These are phyloP conservation scores for Mycena galopus DNA, from an alignment of 768 basidiomycete species.

Conservation along the genomic window DNA sequence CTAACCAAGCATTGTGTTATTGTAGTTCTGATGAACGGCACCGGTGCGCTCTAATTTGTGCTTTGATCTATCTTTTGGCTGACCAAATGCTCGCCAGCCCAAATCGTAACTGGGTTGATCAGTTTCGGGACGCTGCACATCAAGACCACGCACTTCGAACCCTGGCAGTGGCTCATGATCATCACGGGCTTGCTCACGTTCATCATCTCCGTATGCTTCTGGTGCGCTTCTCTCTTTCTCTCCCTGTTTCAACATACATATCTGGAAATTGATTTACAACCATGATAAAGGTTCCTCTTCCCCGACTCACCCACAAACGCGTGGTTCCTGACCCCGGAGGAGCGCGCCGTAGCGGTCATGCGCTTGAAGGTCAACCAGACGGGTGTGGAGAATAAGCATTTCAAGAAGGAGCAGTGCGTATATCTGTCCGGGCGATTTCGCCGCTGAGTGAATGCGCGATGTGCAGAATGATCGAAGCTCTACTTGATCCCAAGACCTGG, in stretches of 20 bases:
- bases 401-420: slow-evolving; percentile 71
- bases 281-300: slow-evolving; percentile 52
- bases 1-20: too few relatives aligned
- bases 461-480: not conserved
- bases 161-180: slow-evolving; percentile 82
- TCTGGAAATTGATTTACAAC: not conserved
- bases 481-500: not conserved
- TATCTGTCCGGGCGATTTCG: not conserved
- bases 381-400: slow-evolving; percentile 72
- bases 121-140: slow-evolving; percentile 78
- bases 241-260: too few relatives aligned
- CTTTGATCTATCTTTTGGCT: too few relatives aligned
- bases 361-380: slow-evolving; percentile 78
- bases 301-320: slow-evolving; percentile 74
- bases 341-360: slow-evolving; percentile 61
- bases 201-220: slow-evolving; percentile 54
- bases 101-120: slow-evolving; percentile 77
- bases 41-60: slow-evolving; percentile 51
- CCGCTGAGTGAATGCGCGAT: not conserved
- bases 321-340: slow-evolving; percentile 53
- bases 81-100: slow-evolving; percentile 54
- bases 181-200: slow-evolving; percentile 64
- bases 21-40: slow-evolving; percentile 81
- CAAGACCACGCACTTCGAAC: slow-evolving; percentile 65
- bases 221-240: slow-evolving; percentile 48